phyloP scores from a whole-genome alignment of 129 eudicot species.

The Flaveria sonorensis region DNA sequence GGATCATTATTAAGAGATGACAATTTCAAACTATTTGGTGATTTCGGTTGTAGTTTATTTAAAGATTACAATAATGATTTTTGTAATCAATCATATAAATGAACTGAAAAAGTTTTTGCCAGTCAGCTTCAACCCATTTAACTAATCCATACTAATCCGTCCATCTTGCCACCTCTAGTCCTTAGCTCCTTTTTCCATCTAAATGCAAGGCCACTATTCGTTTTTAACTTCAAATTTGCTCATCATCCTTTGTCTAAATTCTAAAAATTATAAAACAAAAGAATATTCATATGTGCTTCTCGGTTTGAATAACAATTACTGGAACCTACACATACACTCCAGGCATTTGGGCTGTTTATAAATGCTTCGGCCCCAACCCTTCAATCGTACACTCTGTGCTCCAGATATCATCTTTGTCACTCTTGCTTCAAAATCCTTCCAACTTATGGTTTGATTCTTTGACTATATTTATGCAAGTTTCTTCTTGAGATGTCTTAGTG shows the following conservation, averaged over 20 bases:
- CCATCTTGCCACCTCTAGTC: neutral
- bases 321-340: conserved; percentile 83
- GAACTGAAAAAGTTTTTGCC: neutral
- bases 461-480: conserved; percentile 69
- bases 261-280: too few species aligned
- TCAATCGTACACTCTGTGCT: conserved; percentile 52
- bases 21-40: neutral
- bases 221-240: too few species aligned
- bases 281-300: too few species aligned
- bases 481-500: conserved; percentile 69
- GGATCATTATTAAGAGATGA: neutral
- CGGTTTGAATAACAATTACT: conserved; percentile 2
- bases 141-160: neutral
- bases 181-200: neutral
- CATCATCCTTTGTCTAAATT: too few species aligned
- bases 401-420: conserved; percentile 72
- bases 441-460: conserved; percentile 51
- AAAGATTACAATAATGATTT: too few species aligned
- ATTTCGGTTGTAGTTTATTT: neutral
- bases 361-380: conserved; percentile 65
- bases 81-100: neutral
- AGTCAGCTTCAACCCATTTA: neutral
- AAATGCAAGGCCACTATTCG: too few species aligned
- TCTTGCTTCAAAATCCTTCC: conserved; percentile 59
- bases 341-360: conserved; percentile 82